These are phyloP conservation scores for Komagataella populi DNA, from an alignment of 805 yeast species.

Conservation along the genomic window DNA sequence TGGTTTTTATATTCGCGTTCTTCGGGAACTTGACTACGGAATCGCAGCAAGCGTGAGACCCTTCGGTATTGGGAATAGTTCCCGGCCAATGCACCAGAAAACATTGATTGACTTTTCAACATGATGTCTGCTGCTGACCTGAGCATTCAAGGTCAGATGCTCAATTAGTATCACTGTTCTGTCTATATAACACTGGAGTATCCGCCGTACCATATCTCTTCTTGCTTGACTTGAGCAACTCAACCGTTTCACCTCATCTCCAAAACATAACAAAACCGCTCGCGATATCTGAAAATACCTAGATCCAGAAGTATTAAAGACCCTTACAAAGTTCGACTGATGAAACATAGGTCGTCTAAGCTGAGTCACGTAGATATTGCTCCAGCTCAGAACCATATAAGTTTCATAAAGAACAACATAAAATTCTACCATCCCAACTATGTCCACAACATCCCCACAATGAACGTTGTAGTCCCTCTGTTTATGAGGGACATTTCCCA, in stretches of 20 bases:
- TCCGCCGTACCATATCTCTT: background rate
- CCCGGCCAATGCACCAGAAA: background rate
- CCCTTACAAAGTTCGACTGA: background rate
- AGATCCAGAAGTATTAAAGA: conserved; percentile 1
- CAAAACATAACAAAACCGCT: background rate
- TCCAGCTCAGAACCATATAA: conserved; percentile 12
- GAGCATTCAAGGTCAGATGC: background rate
- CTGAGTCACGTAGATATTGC: conserved; percentile 6
- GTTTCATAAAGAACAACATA: conserved; percentile 10
- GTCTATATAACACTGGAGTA: too few species aligned
- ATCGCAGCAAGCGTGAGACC: background rate
- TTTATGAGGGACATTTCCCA: conserved; percentile 15
- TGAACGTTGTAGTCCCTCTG: conserved; percentile 15
- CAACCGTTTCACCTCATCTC: background rate
- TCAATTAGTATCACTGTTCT: background rate
- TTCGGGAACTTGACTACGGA: too few species aligned
- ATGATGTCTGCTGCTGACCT: background rate
- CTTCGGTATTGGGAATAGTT: background rate
- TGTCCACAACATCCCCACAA: conserved; percentile 19
- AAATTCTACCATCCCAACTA: conserved; percentile 21
- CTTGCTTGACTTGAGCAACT: background rate
- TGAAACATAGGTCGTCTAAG: conserved; percentile 1
- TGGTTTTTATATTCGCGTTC: background rate
- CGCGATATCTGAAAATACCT: background rate
- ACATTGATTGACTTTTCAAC: background rate